These are phyloP conservation scores for Cladophialophora yegresii DNA, from an alignment of 2,329 filamentous ascomycete genomes.

Conservation along the genomic window DNA sequence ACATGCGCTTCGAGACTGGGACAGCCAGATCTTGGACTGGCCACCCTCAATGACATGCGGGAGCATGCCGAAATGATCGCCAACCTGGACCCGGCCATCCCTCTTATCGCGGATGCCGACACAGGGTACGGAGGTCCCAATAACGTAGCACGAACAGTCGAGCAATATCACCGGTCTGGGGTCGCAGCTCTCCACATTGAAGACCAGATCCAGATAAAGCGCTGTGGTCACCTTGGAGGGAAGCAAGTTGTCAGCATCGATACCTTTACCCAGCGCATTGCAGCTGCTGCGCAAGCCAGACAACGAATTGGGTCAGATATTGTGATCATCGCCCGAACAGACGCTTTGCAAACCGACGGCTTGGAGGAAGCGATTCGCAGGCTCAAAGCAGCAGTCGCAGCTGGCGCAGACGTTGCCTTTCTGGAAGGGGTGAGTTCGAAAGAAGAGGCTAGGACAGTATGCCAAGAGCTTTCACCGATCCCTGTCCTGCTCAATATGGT, in stretches of 20 bases:
- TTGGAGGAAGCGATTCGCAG: conserved; percentile 46
- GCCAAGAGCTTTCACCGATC: conserved; percentile 42
- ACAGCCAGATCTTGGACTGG: conserved; percentile 55
- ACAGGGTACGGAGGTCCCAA: conserved; percentile 56
- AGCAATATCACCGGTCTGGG: conserved; percentile 54
- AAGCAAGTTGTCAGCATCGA: conserved; percentile 44
- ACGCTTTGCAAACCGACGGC: conserved; percentile 41
- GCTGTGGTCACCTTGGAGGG: conserved; percentile 45
- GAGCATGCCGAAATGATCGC: conserved; percentile 58
- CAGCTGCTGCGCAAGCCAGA: conserved; percentile 46
- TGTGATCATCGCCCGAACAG: conserved; percentile 50
- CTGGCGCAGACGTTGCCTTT: conserved; percentile 47
- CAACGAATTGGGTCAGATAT: conserved; percentile 43
- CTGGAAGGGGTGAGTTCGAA: conserved; percentile 46
- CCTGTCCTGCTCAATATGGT: conserved; percentile 51
- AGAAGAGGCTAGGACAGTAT: conserved; percentile 41
- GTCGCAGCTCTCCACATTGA: conserved; percentile 61
- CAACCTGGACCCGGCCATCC: conserved; percentile 51
- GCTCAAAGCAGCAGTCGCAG: conserved; percentile 43
- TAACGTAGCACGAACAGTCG: conserved; percentile 53
- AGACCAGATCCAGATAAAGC: conserved; percentile 43
- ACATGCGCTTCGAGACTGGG: conserved; percentile 53
- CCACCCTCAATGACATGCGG: conserved; percentile 56
- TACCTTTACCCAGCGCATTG: conserved; percentile 43
- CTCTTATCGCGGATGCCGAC: conserved; percentile 58